Evolutionary conservation across 257 asterid genomes (phyloP).

Genomic region (Hygrophila difformis): DNA sequence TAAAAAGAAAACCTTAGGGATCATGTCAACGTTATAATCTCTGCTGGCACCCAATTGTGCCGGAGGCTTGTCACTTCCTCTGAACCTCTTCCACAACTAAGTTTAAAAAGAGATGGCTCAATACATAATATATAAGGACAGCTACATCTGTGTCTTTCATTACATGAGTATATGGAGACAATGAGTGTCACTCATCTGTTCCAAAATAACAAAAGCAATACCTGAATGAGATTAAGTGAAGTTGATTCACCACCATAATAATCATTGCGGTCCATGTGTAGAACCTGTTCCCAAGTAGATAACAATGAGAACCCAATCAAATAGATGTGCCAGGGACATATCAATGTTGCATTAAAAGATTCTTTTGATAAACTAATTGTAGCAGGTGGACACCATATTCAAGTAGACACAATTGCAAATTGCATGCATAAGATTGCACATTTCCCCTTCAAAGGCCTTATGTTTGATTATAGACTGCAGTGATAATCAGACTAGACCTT

Average conservation of each 20-base stretch:
- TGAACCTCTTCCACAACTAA: slow-evolving; percentile 79
- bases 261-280: slow-evolving; percentile 65
- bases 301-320: not conserved
- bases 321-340: no score
- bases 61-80: slow-evolving; percentile 89
- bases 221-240: slow-evolving; percentile 62
- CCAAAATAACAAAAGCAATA: slow-evolving; percentile 4
- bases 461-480: no score
- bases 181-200: slow-evolving; percentile 1
- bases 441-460: no score
- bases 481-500: no score
- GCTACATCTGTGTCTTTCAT: slow-evolving; percentile 6
- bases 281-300: slow-evolving; percentile 29
- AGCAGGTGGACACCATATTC: no score
- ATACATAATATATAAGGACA: slow-evolving; percentile 2
- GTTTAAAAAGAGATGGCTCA: slow-evolving; percentile 4
- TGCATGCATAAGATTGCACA: no score
- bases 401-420: no score
- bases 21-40: slow-evolving; percentile 95
- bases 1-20: slow-evolving; percentile 62
- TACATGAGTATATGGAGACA: not conserved
- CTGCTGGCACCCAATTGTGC: slow-evolving; percentile 80
- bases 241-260: slow-evolving; percentile 65
- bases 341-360: no score
- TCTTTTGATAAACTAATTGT: no score